phyloP scores from a whole-genome alignment of 441 rosid species.

The Corymbia citriodora region DNA sequence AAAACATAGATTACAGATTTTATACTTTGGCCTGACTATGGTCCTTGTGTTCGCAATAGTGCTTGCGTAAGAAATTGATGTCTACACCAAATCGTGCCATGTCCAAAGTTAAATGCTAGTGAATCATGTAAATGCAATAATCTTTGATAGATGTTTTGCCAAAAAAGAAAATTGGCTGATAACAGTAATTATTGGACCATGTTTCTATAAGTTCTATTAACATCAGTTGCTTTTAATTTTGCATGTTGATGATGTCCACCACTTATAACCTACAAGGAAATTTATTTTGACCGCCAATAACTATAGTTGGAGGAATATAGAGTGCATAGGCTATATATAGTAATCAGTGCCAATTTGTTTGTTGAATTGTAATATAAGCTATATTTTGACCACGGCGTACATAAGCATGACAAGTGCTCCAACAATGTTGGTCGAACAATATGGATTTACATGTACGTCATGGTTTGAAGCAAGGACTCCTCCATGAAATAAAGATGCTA shows the following conservation, averaged over 20 bases:
- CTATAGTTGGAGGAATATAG: background rate
- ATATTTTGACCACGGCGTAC: background rate
- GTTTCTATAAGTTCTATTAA: background rate
- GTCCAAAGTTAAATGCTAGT: background rate
- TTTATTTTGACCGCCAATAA: background rate
- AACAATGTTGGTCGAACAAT: too few relatives aligned
- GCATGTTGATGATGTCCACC: rapidly evolving
- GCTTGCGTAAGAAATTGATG: background rate
- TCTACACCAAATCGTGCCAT: rapidly evolving
- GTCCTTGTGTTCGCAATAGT: background rate
- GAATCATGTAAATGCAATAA: background rate
- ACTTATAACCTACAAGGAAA: background rate
- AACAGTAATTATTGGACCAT: too few relatives aligned
- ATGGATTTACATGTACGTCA: conserved; percentile 26
- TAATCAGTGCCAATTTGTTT: background rate
- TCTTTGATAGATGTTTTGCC: background rate
- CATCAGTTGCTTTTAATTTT: background rate
- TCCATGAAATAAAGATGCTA: too few relatives aligned
- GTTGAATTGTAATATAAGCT: rapidly evolving
- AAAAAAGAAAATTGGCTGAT: background rate
- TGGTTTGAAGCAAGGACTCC: conserved; percentile 36
- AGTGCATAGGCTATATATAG: background rate
- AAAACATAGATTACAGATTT: background rate
- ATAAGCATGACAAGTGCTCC: too few relatives aligned
- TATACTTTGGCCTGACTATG: background rate